These are phyloP conservation scores for Macadamia tetraphylla DNA, from an alignment of 164 flowering plant genomes.

Conservation along the genomic window DNA sequence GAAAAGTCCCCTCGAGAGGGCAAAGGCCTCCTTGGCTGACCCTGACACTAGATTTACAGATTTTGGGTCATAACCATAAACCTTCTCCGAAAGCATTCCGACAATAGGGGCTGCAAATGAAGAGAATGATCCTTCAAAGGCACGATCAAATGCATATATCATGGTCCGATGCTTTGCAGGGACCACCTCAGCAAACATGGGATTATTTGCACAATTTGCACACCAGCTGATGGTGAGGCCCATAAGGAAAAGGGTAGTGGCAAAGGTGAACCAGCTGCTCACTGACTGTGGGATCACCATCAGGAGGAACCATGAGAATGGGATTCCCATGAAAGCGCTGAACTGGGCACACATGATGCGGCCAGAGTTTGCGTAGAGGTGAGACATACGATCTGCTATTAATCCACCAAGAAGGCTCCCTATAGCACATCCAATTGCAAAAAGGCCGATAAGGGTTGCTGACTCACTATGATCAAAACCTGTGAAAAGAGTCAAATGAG, in stretches of 20 bases:
- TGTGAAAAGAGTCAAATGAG: conserved; percentile 22
- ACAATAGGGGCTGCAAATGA: conserved; percentile 95
- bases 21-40: conserved; percentile 64
- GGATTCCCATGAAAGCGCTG: conserved; percentile 94
- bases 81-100: conserved; percentile 80
- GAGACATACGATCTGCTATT: conserved; percentile 67
- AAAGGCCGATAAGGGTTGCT: conserved; percentile 74
- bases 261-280: conserved; percentile 48
- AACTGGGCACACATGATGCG: conserved; percentile 96
- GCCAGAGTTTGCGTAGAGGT: conserved; percentile 63
- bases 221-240: conserved; percentile 94
- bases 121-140: conserved; percentile 89
- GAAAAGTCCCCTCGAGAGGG: conserved; percentile 80
- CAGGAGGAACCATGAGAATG: conserved; percentile 79
- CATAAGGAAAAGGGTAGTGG: conserved; percentile 68
- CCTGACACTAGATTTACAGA: conserved; percentile 49
- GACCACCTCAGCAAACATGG: conserved; percentile 95
- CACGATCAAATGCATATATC: conserved; percentile 97
- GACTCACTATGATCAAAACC: conserved; percentile 77
- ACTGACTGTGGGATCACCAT: conserved; percentile 63
- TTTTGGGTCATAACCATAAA: conserved; percentile 79
- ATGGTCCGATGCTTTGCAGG: conserved; percentile 87
- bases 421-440: conserved; percentile 75
- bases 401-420: conserved; percentile 80
- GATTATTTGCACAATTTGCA: conserved; percentile 74